Percentiles rank a stretch among this genome's conserved stretches.
phyloP scores from a whole-genome alignment of 2,329 filamentous ascomycete species.

The Grosmannia huntii region DNA sequence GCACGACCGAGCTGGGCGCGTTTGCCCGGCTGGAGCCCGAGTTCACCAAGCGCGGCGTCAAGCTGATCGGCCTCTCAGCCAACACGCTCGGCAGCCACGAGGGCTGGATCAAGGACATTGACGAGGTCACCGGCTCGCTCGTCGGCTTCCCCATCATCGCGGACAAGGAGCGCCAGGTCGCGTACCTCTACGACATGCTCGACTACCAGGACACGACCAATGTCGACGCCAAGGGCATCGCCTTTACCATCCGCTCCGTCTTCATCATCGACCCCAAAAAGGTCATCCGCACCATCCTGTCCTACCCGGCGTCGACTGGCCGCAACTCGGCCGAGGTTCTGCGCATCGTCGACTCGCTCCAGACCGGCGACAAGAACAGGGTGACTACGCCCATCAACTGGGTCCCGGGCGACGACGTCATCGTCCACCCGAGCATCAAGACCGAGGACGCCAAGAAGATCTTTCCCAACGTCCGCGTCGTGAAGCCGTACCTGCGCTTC shows the following conservation, averaged over 20 bases:
- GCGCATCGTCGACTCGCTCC: slow-evolving; percentile 65
- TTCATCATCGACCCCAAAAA: slow-evolving; percentile 92
- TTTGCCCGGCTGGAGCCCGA: slow-evolving; percentile 83
- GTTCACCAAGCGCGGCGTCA: slow-evolving; percentile 75
- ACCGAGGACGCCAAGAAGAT: slow-evolving; percentile 79
- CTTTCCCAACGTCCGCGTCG: slow-evolving; percentile 62
- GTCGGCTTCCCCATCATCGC: slow-evolving; percentile 70
- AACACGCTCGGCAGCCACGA: slow-evolving; percentile 76
- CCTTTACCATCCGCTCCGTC: slow-evolving; percentile 88
- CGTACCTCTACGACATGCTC: slow-evolving; percentile 70
- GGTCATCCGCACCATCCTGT: slow-evolving; percentile 84
- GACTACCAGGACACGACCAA: slow-evolving; percentile 73
- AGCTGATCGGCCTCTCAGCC: slow-evolving; percentile 83
- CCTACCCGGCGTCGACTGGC: slow-evolving; percentile 84
- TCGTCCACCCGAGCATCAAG: slow-evolving; percentile 71
- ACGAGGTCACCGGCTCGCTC: slow-evolving; percentile 59
- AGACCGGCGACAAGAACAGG: slow-evolving; percentile 77
- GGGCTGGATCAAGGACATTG: slow-evolving; percentile 83
- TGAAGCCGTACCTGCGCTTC: slow-evolving; percentile 64
- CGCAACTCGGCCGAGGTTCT: slow-evolving; percentile 71
- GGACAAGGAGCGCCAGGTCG: slow-evolving; percentile 65
- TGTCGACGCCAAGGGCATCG: slow-evolving; percentile 69
- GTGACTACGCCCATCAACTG: slow-evolving; percentile 86
- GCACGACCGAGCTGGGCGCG: slow-evolving; percentile 84
- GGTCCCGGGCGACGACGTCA: slow-evolving; percentile 80